These are phyloP conservation scores for Sporothrix schenckii DNA, from an alignment of 2,329 filamentous ascomycete species.

Conservation along the genomic window DNA sequence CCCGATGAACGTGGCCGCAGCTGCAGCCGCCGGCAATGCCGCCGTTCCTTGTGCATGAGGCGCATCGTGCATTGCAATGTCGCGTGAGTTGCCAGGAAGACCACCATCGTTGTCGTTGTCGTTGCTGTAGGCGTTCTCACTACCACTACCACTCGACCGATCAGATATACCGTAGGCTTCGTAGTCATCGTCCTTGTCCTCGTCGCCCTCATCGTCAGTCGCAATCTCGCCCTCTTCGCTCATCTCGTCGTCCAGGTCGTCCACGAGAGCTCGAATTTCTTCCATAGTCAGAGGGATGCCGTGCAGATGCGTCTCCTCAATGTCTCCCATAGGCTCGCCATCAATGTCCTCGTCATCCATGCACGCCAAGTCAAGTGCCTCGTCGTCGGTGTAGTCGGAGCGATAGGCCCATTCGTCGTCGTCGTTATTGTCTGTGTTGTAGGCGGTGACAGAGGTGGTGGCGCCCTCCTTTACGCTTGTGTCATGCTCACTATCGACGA, in stretches of 20 bases:
- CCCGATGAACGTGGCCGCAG: neutral
- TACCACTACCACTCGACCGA: slow-evolving; percentile 7
- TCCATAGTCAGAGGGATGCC: slow-evolving; percentile 45
- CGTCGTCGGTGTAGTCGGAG: slow-evolving; percentile 39
- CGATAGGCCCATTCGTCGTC: slow-evolving; percentile 36
- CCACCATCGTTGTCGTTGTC: neutral
- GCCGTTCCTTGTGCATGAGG: neutral
- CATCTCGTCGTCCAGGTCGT: slow-evolving; percentile 31
- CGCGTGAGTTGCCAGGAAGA: neutral
- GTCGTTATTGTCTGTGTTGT: slow-evolving; percentile 31
- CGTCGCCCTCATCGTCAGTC: slow-evolving; percentile 29
- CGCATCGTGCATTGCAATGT: slow-evolving; percentile 23
- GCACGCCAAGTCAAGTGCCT: slow-evolving; percentile 54
- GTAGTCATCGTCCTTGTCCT: slow-evolving; percentile 8
- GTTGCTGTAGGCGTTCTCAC: slow-evolving; percentile 6
- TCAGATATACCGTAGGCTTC: slow-evolving; percentile 29
- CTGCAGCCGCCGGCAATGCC: neutral
- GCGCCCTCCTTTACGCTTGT: neutral
- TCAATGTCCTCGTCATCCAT: slow-evolving; percentile 51
- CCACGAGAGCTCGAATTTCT: slow-evolving; percentile 37
- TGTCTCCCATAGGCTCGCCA: slow-evolving; percentile 47
- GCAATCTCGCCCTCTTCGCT: slow-evolving; percentile 37
- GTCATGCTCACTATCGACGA: neutral
- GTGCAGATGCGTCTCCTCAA: slow-evolving; percentile 36
- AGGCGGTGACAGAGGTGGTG: too few relatives aligned